These are phyloP conservation scores for Triticum dicoccoides DNA, from an alignment of 176 grass and related monocot genomes.

Conservation along the genomic window DNA sequence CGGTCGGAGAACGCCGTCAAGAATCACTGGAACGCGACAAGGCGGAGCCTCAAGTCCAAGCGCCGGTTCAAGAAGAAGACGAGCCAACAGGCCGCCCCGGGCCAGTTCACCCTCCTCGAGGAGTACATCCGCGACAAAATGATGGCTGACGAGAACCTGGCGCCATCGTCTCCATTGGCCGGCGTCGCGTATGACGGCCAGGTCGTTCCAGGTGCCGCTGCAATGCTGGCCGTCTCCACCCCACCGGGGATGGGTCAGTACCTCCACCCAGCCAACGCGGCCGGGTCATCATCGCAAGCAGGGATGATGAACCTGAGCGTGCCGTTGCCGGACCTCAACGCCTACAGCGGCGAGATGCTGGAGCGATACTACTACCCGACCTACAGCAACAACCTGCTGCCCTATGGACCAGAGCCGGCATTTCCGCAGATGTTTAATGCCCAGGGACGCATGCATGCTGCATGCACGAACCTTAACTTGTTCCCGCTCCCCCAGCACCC, in stretches of 20 bases:
- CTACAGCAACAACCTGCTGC: background rate
- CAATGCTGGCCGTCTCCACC: background rate
- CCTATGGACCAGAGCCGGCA: background rate
- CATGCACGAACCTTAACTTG: background rate
- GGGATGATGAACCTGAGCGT: background rate
- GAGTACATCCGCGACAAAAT: slow-evolving; percentile 56
- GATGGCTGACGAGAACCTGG: background rate
- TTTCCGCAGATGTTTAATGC: background rate
- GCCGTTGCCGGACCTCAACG: slow-evolving; percentile 18
- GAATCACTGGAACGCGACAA: slow-evolving; percentile 91
- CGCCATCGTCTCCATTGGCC: background rate
- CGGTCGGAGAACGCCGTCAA: slow-evolving; percentile 78
- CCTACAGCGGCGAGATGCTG: background rate
- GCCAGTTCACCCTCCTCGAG: slow-evolving; percentile 39
- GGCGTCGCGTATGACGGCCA: background rate
- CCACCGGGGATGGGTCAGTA: background rate
- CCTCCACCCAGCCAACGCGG: background rate
- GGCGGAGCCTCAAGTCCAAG: slow-evolving; percentile 49
- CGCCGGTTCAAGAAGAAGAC: slow-evolving; percentile 51
- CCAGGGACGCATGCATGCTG: background rate
- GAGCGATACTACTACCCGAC: background rate
- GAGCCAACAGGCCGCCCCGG: slow-evolving; percentile 12
- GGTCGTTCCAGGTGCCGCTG: background rate
- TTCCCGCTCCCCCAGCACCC: background rate
- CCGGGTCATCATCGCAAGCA: background rate